Evolutionary conservation across 768 basidiomycete genomes (phyloP).

Genomic region (Russula brevipes): DNA sequence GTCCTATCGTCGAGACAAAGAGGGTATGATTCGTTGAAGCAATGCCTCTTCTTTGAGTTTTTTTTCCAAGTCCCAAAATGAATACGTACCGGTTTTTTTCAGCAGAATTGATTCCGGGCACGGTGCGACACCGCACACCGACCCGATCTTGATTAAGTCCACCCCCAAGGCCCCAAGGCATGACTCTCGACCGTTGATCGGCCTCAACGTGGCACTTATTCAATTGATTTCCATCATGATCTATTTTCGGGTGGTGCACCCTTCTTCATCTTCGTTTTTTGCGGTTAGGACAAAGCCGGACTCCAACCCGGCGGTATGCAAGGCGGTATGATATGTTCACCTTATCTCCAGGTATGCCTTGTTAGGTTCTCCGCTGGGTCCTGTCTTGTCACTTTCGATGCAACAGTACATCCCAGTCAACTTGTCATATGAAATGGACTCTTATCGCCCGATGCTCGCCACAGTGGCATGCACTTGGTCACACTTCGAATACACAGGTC

Average conservation of each 20-base stretch:
- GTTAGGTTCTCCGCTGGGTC: background rate
- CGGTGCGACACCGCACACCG: background rate
- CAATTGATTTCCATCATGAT: background rate
- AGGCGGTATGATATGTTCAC: background rate
- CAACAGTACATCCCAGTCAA: background rate
- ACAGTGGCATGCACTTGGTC: background rate
- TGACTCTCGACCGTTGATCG: conserved; percentile 2
- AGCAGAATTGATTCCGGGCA: background rate
- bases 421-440: background rate
- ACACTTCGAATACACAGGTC: background rate
- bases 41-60: too few relatives aligned
- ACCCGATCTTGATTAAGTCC: background rate
- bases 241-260: background rate
- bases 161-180: background rate
- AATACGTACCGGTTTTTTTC: background rate
- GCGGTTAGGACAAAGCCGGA: background rate
- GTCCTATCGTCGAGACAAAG: too few relatives aligned
- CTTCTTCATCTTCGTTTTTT: background rate
- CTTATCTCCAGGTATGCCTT: background rate
- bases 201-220: background rate
- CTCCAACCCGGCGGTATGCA: background rate
- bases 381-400: background rate
- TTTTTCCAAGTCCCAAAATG: background rate
- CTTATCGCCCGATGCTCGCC: conserved; percentile 1
- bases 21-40: too few relatives aligned